Evolutionary conservation across 2,329 filamentous ascomycete species (phyloP), one percentile per base, ranked within the genome.

Genomic region (Venturia carpophila): DNA sequence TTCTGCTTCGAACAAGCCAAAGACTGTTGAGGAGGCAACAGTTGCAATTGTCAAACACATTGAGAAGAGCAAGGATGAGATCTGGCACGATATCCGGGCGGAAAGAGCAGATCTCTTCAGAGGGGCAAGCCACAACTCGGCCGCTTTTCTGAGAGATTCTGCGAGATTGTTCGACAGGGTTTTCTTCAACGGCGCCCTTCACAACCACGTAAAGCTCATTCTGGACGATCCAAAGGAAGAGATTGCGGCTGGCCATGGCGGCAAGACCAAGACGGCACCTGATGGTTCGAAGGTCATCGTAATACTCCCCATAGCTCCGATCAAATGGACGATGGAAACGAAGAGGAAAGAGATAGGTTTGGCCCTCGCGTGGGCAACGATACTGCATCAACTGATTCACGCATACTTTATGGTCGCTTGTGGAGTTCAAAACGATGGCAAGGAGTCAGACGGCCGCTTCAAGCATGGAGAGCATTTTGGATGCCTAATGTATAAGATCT

Each of bases 321-420:
- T 47, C 60, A 39, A 43, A n/a, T 7, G 34, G 17, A 37, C 15
- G 30, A 17, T n/a, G 15, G 27, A 24, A 3, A 11, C 5, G 4
- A 43, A 6, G 21, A 24, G 17, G 5, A n/a, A 9, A 3, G 9
- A 37, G 11, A 3, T n/a, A 9, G 45, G 45, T 3, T 37, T 58
- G 52, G 30, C 37, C 7, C 10, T 34, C 27, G 30, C 52, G 30
- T 58, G 52, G 60, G 37, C 55, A 19, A 49, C 37, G 10, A 19
- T 67, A 11, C 39, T 67, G 15, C 65, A 67, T 64, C 63, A 66
- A 24, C 27, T 67, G 41, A 67, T 67, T 39, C 65, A 67, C 34
- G 65, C 65, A 17, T 67, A 67, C 58, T 67, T 67, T 42, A 17
- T 67, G 19, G 45, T 58, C 13, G 47, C 34, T 21, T 65, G 63